Base-by-base conservation (phyloP, 192 early-diverging fungal species). In the Glomus cerebriforme region DNA sequence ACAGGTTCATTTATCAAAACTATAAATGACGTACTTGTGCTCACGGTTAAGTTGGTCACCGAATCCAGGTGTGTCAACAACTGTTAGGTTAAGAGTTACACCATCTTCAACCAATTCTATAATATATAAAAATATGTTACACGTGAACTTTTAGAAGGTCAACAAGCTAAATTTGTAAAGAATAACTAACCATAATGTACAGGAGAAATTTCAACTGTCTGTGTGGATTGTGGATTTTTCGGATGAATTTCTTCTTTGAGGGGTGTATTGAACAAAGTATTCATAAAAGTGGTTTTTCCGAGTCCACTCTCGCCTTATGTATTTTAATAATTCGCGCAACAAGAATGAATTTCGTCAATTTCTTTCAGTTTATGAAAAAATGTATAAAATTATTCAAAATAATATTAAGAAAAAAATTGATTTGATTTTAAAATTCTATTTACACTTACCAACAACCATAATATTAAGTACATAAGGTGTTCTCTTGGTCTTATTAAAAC, bases 211-310 rank as follows among this genome's bases (percentile, higher is more conserved):
- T 96, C 91, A 19, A 95, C 95, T 10, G 97, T 97, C 87, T 97
- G 92, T 79, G 93, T 91, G 9, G 86, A 63, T 62, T 88, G 81
- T 0, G 87, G 80, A 63, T 85, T 86, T 62, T 85, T 85, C 49
- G 85, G 84, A 32, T 85, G 83, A 59, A 90, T 89, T 77, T 93
- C 93, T 77, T 97, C 95, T 67, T 93, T 88, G 66, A 98, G 87
- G 77, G 97, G 93, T 26, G 97, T 94, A 72, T 96, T 93, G 87
- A 99, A 96, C 67, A 99, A 89, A 9, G 98, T 99, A 89, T 99
- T 98, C 91, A 99, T 93, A 82, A 96, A 99, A 19, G 98, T 99
- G 29, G 98, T 96, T 88, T 99, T 99, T 77, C 98, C 98, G n/a
- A 96, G 88, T 73, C 98, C 98, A 75, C 95, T 98, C 83, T 97